Evolutionary conservation across 768 basidiomycete genomes (phyloP).

Genomic region (Calocybe cyanea): DNA sequence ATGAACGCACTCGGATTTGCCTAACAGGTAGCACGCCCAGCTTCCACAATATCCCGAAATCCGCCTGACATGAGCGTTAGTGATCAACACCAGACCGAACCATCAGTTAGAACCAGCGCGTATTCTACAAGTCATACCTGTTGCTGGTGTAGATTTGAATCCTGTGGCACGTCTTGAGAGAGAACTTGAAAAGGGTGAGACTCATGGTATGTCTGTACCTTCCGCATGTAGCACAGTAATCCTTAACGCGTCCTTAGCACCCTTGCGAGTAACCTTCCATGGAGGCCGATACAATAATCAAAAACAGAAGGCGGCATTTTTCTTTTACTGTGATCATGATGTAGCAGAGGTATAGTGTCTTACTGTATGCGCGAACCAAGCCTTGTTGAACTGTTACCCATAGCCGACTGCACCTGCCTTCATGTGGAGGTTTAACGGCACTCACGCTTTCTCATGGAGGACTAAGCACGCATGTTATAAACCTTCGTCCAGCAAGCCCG

Average conservation of each 20-base stretch:
- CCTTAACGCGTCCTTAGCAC: neutral
- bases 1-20: conserved; percentile 29
- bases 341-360: conserved; percentile 15
- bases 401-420: conserved; percentile 14
- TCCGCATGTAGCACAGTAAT: neutral
- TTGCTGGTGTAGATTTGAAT: conserved; percentile 17
- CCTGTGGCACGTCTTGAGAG: conserved; percentile 20
- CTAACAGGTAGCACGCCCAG: conserved; percentile 17
- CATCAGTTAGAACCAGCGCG: conserved; percentile 30
- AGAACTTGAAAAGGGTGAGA: conserved; percentile 11
- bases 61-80: conserved; percentile 1
- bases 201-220: conserved; percentile 7
- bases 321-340: conserved; percentile 25
- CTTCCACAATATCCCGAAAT: neutral
- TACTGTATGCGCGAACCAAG: neutral
- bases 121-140: conserved; percentile 31
- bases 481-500: conserved; percentile 4
- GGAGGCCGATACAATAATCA: conserved; percentile 24
- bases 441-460: conserved; percentile 23
- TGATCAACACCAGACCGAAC: conserved; percentile 26
- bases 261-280: conserved; percentile 14
- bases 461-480: conserved; percentile 22
- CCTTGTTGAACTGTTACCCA: neutral
- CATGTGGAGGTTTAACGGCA: conserved; percentile 23
- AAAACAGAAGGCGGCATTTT: conserved; percentile 27